Percentiles rank a stretch among this genome's conserved stretches.
Evolutionary conservation across 1,139 yeast genomes (phyloP).

Genomic region (Candida sanyaensis): DNA sequence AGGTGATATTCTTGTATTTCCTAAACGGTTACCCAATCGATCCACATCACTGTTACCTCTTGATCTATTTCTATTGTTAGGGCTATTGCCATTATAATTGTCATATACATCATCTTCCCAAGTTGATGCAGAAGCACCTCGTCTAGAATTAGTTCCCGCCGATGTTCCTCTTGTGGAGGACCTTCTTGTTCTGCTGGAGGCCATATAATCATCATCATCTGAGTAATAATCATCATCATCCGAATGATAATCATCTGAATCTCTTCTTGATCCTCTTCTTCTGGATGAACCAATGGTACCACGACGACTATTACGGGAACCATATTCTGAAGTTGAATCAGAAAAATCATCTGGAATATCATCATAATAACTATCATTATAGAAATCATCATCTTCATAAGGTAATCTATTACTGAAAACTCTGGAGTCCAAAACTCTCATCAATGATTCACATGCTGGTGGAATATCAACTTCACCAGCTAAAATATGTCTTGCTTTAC

Average conservation of each 20-base stretch:
- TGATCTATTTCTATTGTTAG: conserved; percentile 24
- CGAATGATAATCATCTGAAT: conserved; percentile 39
- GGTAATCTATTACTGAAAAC: conserved; percentile 68
- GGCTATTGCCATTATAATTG: conserved; percentile 15
- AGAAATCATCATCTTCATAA: conserved; percentile 53
- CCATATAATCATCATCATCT: conserved; percentile 29
- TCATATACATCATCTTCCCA: conserved; percentile 92
- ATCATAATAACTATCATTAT: conserved; percentile 60
- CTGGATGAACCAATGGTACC: conserved; percentile 17
- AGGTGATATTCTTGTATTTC: conserved; percentile 29
- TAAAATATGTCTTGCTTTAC: conserved; percentile 82
- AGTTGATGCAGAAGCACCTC: conserved; percentile 12
- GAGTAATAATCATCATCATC: conserved; percentile 41
- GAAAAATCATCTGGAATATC: conserved; percentile 74
- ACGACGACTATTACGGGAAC: conserved; percentile 35
- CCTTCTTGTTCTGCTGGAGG: conserved; percentile 14
- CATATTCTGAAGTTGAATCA: conserved; percentile 40
- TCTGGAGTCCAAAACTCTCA: conserved; percentile 82
- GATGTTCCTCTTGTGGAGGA: conserved; percentile 20
- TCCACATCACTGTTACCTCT: conserved; percentile 39
- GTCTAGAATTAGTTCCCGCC: conserved; percentile 6
- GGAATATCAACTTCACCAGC: conserved; percentile 90
- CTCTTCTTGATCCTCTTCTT: conserved; percentile 33
- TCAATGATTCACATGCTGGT: conserved; percentile 86
- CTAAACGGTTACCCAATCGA: conserved; percentile 31